These are phyloP conservation scores for Hyphodiscus hymeniophilus DNA, from an alignment of 495 filamentous ascomycete genomes.

Conservation along the genomic window DNA sequence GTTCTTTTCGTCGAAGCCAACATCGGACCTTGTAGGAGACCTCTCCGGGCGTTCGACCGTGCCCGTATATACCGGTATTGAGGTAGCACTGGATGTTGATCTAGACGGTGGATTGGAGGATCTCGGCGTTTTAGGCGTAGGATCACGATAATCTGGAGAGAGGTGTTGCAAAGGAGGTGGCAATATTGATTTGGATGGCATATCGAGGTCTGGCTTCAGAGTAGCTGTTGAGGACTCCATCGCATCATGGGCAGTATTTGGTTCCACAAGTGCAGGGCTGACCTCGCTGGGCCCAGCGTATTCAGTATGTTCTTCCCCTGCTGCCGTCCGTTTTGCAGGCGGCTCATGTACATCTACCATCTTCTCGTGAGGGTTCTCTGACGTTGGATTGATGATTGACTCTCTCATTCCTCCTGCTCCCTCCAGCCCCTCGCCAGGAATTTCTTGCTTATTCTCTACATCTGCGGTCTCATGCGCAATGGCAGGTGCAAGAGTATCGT, in stretches of 20 bases:
- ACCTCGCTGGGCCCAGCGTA: neutral
- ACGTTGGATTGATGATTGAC: neutral
- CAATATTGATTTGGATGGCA: neutral
- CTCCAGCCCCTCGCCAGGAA: neutral
- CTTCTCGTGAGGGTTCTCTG: neutral
- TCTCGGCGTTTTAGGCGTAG: conserved; percentile 54
- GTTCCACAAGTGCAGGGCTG: neutral
- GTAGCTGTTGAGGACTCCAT: conserved; percentile 47
- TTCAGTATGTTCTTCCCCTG: neutral
- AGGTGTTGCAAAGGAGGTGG: neutral
- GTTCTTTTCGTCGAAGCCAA: conserved; percentile 43
- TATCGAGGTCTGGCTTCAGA: conserved; percentile 23
- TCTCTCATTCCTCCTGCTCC: neutral
- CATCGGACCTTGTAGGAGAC: conserved; percentile 51
- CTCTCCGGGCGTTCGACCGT: conserved; percentile 33
- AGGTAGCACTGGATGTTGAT: conserved; percentile 35
- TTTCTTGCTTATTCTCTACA: neutral
- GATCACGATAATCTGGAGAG: conserved; percentile 46
- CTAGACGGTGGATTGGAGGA: conserved; percentile 34
- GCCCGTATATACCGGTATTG: conserved; percentile 23
- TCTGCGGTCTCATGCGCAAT: neutral
- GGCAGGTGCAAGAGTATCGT: neutral
- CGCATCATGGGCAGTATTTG: conserved; percentile 23
- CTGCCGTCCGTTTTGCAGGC: neutral
- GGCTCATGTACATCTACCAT: neutral